phyloP scores from a whole-genome alignment of 2,329 filamentous ascomycete species.

The Trichoderma asperellum region DNA sequence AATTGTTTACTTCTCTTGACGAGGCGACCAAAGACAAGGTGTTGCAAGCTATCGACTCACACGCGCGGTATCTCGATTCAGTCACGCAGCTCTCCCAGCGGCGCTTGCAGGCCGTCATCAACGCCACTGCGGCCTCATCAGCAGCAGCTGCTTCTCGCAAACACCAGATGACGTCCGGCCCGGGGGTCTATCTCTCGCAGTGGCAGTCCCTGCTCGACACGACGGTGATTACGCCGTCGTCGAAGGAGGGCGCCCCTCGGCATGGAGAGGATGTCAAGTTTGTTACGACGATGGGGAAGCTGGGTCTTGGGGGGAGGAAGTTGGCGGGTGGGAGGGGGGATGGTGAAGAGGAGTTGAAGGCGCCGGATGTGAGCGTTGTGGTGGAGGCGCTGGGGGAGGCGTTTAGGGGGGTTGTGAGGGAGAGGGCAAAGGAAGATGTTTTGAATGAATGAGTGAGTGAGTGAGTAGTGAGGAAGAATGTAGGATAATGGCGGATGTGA shows the following conservation, averaged over 20 bases:
- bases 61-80: slow-evolving; percentile 61
- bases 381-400: slow-evolving; percentile 45
- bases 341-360: neutral
- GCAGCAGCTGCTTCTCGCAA: neutral
- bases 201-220: slow-evolving; percentile 74
- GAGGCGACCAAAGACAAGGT: slow-evolving; percentile 51
- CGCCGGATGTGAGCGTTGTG: slow-evolving; percentile 40
- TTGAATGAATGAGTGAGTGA: neutral
- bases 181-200: slow-evolving; percentile 71
- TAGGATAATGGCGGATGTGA: neutral
- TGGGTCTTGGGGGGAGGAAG: slow-evolving; percentile 39
- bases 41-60: slow-evolving; percentile 58
- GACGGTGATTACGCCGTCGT: slow-evolving; percentile 68
- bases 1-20: slow-evolving; percentile 53
- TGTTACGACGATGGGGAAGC: slow-evolving; percentile 49
- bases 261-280: slow-evolving; percentile 56
- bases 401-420: slow-evolving; percentile 48
- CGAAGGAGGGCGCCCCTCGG: slow-evolving; percentile 51
- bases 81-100: slow-evolving; percentile 58
- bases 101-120: slow-evolving; percentile 62
- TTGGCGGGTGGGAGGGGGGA: slow-evolving; percentile 10
- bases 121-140: slow-evolving; percentile 18
- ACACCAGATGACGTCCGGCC: slow-evolving; percentile 53
- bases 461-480: no score
- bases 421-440: slow-evolving; percentile 36